phyloP scores from a whole-genome alignment of 495 filamentous ascomycete genomes.

The Glarea lozoyensis region DNA sequence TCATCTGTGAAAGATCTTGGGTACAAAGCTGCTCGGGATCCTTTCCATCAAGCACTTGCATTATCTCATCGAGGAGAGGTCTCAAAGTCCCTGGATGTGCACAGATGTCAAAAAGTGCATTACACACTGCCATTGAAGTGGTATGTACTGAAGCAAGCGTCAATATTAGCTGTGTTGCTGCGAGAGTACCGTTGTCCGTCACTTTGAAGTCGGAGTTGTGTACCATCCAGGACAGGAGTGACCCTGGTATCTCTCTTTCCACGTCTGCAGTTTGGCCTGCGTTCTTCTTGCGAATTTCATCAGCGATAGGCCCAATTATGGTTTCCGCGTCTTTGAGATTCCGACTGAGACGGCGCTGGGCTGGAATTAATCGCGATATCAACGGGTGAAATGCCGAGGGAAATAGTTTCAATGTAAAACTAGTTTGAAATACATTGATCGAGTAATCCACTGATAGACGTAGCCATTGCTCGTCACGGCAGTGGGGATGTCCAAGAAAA shows the following conservation, averaged over 20 bases:
- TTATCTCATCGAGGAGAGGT: not conserved
- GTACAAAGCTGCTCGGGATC: not conserved
- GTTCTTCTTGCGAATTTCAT: too few relatives aligned
- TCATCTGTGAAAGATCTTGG: conserved; percentile 23
- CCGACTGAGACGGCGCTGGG: too few relatives aligned
- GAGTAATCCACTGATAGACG: too few relatives aligned
- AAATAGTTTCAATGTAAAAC: too few relatives aligned
- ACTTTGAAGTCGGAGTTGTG: not conserved
- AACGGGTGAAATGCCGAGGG: too few relatives aligned
- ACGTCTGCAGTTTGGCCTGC: too few relatives aligned
- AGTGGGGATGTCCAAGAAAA: not conserved
- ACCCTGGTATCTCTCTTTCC: too few relatives aligned
- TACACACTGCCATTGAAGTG: not conserved
- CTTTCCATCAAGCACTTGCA: not conserved
- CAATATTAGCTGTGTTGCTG: not conserved
- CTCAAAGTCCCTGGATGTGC: not conserved
- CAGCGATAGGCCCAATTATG: too few relatives aligned
- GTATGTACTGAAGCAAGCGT: not conserved
- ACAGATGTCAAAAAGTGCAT: not conserved
- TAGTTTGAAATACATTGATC: too few relatives aligned
- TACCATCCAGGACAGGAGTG: not conserved
- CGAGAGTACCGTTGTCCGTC: not conserved
- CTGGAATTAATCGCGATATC: too few relatives aligned
- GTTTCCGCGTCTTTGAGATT: too few relatives aligned
- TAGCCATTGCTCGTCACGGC: not conserved